These are phyloP conservation scores for Chimonanthus salicifolius DNA, from an alignment of 164 flowering plant genomes.

Conservation along the genomic window DNA sequence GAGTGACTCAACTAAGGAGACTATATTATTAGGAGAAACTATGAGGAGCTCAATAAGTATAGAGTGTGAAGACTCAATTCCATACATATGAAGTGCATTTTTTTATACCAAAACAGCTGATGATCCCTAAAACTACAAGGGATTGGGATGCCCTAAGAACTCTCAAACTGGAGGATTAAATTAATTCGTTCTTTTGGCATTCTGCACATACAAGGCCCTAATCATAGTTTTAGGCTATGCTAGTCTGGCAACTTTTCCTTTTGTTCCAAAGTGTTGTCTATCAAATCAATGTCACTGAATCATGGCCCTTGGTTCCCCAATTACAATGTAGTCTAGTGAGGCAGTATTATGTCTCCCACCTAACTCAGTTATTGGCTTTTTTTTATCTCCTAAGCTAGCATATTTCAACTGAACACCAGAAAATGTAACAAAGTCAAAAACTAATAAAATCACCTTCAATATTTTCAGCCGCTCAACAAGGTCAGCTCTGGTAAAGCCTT, in stretches of 20 bases:
- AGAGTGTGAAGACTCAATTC: too few relatives aligned
- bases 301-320: not conserved
- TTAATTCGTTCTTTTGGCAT: too few relatives aligned
- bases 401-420: not conserved
- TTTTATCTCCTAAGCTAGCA: not conserved
- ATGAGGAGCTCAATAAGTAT: too few relatives aligned
- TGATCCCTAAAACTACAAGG: too few relatives aligned
- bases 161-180: too few relatives aligned
- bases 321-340: not conserved
- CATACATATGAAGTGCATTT: too few relatives aligned
- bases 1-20: too few relatives aligned
- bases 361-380: too few relatives aligned
- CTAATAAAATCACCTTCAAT: constrained; percentile 45
- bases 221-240: not conserved
- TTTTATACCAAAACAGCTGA: too few relatives aligned
- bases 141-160: too few relatives aligned
- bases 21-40: too few relatives aligned
- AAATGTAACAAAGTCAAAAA: not conserved
- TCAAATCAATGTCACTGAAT: not conserved
- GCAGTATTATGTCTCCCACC: not conserved
- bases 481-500: constrained; percentile 65
- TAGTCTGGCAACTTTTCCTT: not conserved
- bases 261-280: not conserved
- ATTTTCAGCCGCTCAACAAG: constrained; percentile 48
- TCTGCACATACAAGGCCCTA: not conserved